Conservation (phyloP, 768 basidiomycete species). For the Hygrophorus pudorinus region DNA sequence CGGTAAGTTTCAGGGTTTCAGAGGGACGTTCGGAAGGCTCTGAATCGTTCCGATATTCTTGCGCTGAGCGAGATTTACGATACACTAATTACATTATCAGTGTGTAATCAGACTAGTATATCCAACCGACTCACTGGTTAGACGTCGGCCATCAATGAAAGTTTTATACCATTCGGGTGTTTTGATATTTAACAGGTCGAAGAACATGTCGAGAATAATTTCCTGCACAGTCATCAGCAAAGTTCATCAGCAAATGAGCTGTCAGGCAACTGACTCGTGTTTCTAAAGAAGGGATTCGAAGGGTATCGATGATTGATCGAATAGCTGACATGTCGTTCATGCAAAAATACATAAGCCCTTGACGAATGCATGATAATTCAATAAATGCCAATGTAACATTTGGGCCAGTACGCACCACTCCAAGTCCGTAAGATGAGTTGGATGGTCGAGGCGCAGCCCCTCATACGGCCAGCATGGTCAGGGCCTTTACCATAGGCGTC, state of each 20-base stretch:
- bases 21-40: constrained; percentile 37
- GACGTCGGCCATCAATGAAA: constrained; percentile 78
- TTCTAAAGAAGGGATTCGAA: constrained; percentile 82
- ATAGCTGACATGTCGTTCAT: constrained; percentile 84
- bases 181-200: constrained; percentile 86
- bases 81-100: constrained; percentile 40
- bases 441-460: constrained; percentile 67
- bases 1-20: constrained; percentile 69
- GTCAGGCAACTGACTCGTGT: constrained; percentile 52
- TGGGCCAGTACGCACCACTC: constrained; percentile 57
- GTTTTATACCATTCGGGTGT: constrained; percentile 89
- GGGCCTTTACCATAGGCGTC: constrained; percentile 83
- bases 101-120: neutral
- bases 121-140: constrained; percentile 55
- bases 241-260: neutral
- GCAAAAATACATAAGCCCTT: constrained; percentile 88
- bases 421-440: constrained; percentile 82
- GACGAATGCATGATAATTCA: neutral
- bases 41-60: constrained; percentile 25
- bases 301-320: constrained; percentile 70
- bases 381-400: neutral
- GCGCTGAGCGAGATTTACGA: constrained; percentile 38
- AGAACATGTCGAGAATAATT: constrained; percentile 88
- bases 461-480: constrained; percentile 72
- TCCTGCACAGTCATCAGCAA: constrained; percentile 43